phyloP scores from a whole-genome alignment of 352 stramenopile genomes.

The Globisporangium paddicum region DNA sequence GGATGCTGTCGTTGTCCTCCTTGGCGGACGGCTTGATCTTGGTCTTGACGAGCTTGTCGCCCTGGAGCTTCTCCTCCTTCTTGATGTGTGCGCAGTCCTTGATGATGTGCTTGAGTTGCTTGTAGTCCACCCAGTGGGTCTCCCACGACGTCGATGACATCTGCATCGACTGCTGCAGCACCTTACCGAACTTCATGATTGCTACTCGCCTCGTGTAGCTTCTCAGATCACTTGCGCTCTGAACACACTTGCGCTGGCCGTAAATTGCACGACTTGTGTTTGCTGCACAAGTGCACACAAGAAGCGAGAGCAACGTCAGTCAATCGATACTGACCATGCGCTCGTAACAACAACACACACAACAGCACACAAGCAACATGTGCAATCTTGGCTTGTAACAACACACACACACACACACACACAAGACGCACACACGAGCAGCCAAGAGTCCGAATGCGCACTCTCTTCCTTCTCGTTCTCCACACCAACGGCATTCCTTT shows the following conservation, averaged over 20 bases:
- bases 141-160: conserved; percentile 77
- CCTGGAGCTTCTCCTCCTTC: conserved; percentile 82
- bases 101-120: conserved; percentile 87
- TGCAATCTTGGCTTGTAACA: neutral
- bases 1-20: conserved; percentile 85
- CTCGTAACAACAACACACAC: neutral
- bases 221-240: no score
- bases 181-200: conserved; percentile 87
- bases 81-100: conserved; percentile 87
- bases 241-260: conserved; percentile 10
- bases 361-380: neutral
- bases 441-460: neutral
- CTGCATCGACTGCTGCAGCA: conserved; percentile 83
- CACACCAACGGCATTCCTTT: conserved; percentile 16
- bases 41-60: conserved; percentile 64
- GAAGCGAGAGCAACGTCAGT: neutral
- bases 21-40: conserved; percentile 78
- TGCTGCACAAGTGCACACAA: neutral
- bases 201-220: neutral
- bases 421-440: neutral
- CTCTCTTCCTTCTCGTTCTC: neutral
- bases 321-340: neutral
- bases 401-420: neutral
- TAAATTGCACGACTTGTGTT: conserved; percentile 2
- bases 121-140: conserved; percentile 83